Evolutionary conservation across 192 early-diverging fungal species (phyloP), one percentile per base, ranked within the genome.

Genomic region (Dissophora ornata): DNA sequence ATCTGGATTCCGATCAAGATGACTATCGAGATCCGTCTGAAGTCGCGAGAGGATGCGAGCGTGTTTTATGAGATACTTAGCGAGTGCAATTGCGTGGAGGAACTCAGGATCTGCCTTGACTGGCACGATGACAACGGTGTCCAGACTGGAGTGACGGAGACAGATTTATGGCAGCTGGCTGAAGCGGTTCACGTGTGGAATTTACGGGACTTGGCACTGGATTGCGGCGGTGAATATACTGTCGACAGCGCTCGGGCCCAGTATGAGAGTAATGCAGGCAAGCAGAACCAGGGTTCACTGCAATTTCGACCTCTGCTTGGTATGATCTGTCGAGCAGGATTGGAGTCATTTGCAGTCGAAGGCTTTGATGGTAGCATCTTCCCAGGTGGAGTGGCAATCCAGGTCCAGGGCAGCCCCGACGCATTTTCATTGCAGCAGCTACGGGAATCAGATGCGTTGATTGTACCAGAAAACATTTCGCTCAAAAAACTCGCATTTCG

Each of bases 121-220:
- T 74, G 70, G 62, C 28, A 25, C 21, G n/a, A 22, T 28, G 29
- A 30, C 26, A 30, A 47, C 28, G 24, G 30, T n/a, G 52, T n/a
- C 30, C 11, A 54, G 8, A 48, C 22, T 11, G 69, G 56, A 0
- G 57, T 58, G 13, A 68, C 56, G 0, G 67, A 65, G 36, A 48
- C 64, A 29, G 70, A 74, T 60, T 33, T 74, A 11, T 71, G 62
- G 70, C 34, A 47, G 47, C 32, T 74, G 1, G 64, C 62, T 38
- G 21, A 51, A 24, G 30, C 48, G 16, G 42, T 74, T 2, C 70
- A 74, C 29, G 29, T 8, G 9, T 28, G 34, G 41, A 58, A 25
- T 18, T 18, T 74, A 0, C 38, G 56, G 4, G 70, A 74, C 22
- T 22, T 74, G 55, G 53, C 41, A 26, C 21, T 74, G 0, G 62